phyloP scores from a whole-genome alignment of 345 rosid genomes.

The Pelargonium nanum region DNA sequence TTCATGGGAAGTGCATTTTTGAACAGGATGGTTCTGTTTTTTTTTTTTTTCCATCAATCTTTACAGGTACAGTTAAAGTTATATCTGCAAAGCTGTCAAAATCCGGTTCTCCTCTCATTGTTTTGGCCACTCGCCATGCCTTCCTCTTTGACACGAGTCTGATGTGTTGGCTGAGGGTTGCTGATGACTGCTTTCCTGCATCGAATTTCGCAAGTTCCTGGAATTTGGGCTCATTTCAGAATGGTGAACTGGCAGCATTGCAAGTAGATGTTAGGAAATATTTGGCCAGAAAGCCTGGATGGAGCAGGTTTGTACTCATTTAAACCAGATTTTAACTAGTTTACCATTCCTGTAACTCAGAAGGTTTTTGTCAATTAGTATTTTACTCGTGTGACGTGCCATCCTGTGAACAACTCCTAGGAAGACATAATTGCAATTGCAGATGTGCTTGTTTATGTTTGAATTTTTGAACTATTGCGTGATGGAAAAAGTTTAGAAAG shows the following conservation, averaged over 20 bases:
- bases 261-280: constrained; percentile 93
- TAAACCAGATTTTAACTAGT: not conserved
- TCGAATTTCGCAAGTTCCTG: constrained; percentile 91
- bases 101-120: constrained; percentile 91
- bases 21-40: not conserved
- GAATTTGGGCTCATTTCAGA: constrained; percentile 78
- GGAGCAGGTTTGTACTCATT: constrained; percentile 68
- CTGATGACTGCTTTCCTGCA: constrained; percentile 98
- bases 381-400: not conserved
- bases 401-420: too few species aligned
- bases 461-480: not conserved
- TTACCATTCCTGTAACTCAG: too few species aligned
- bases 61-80: constrained; percentile 72
- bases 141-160: constrained; percentile 82
- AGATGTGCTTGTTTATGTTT: too few species aligned
- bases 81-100: constrained; percentile 89
- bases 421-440: too few species aligned
- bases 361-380: not conserved
- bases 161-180: constrained; percentile 95
- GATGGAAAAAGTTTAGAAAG: not conserved
- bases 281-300: constrained; percentile 92
- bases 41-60: constrained; percentile 1
- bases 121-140: constrained; percentile 89
- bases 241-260: constrained; percentile 84
- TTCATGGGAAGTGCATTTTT: constrained; percentile 5